Percentiles rank a stretch among this genome's conserved stretches.
These are phyloP conservation scores for Vaucheria bursata DNA, from an alignment of 352 stramenopile genomes.

Conservation along the genomic window DNA sequence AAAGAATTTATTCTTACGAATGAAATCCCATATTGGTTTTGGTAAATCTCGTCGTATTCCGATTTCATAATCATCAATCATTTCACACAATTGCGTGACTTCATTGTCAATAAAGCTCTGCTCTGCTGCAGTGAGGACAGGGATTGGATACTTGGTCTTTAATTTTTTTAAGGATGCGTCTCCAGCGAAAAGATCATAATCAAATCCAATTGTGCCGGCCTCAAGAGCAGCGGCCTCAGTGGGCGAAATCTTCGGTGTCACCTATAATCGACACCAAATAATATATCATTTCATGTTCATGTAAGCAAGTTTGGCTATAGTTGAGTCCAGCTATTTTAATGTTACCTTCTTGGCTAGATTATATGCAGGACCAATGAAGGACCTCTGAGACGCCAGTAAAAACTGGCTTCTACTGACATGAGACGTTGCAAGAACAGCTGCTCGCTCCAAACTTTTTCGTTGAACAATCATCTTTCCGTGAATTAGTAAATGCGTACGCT, in stretches of 20 bases:
- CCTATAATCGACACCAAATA: slow-evolving; percentile 28
- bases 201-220: slow-evolving; percentile 70
- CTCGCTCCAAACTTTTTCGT: too few species aligned
- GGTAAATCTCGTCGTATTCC: slow-evolving; percentile 78
- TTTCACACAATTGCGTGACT: slow-evolving; percentile 83
- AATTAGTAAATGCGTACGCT: too few species aligned
- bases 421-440: too few species aligned
- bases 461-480: too few species aligned
- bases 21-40: slow-evolving; percentile 78
- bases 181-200: slow-evolving; percentile 93
- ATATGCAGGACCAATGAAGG: slow-evolving; percentile 50
- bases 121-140: slow-evolving; percentile 80
- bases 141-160: slow-evolving; percentile 48
- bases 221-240: slow-evolving; percentile 53
- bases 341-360: slow-evolving; percentile 53
- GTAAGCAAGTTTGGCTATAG: neutral
- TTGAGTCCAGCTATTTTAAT: neutral
- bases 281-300: neutral
- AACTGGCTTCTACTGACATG: too few species aligned
- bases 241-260: slow-evolving; percentile 53
- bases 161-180: slow-evolving; percentile 78
- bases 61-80: slow-evolving; percentile 90
- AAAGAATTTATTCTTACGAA: slow-evolving; percentile 87
- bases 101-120: slow-evolving; percentile 89
- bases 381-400: slow-evolving; percentile 24